Percentiles rank a stretch among this genome's conserved stretches.
Evolutionary conservation across 805 yeast species (phyloP).

Genomic region (Wickerhamiella parazyma): DNA sequence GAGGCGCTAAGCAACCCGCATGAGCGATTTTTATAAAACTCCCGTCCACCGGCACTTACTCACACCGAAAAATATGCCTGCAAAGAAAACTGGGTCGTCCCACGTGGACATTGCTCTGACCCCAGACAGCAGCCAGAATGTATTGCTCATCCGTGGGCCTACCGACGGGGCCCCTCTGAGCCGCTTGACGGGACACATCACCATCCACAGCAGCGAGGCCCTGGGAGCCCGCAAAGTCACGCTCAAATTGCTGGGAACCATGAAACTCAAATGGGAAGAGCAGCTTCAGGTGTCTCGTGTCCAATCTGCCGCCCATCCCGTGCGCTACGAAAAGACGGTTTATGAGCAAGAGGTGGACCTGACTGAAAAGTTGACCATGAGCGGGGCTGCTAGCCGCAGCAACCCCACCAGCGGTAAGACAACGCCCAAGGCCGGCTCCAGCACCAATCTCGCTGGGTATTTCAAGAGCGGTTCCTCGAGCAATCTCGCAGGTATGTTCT

Average conservation of each 20-base stretch:
- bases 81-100: constrained; percentile 6
- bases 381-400: constrained; percentile 8
- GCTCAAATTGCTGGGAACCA: constrained; percentile 51
- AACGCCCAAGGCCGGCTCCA: constrained; percentile 19
- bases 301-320: constrained; percentile 18
- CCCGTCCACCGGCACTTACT: not conserved
- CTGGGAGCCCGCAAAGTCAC: constrained; percentile 49
- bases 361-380: not conserved
- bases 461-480: constrained; percentile 18
- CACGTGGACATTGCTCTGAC: constrained; percentile 17
- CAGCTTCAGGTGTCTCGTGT: constrained; percentile 30
- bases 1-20: not conserved
- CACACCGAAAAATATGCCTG: constrained; percentile 1
- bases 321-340: constrained; percentile 40
- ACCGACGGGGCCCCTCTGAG: constrained; percentile 67
- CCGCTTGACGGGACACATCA: constrained; percentile 62
- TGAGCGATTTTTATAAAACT: not conserved
- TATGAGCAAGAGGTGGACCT: constrained; percentile 53
- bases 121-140: constrained; percentile 29
- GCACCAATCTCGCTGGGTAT: constrained; percentile 22
- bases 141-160: constrained; percentile 66
- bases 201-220: constrained; percentile 63
- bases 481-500: constrained; percentile 22
- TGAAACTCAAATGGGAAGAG: constrained; percentile 55
- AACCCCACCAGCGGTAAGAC: constrained; percentile 15